Evolutionary conservation across 768 basidiomycete genomes (phyloP).

Genomic region (Phaeolepiota aurea): DNA sequence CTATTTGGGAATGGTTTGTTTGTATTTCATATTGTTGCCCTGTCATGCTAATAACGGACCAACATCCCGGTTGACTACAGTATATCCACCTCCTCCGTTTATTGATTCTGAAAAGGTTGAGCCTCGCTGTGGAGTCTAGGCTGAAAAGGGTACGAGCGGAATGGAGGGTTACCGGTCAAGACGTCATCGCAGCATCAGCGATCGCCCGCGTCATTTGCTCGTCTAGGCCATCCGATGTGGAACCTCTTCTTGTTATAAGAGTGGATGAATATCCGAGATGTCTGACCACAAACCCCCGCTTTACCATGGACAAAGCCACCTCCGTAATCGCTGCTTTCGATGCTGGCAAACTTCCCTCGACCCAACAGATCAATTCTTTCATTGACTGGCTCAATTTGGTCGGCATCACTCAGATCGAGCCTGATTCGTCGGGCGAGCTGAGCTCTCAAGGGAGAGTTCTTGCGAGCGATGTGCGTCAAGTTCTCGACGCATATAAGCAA

Average conservation of each 20-base stretch:
- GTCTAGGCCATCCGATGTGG: not conserved
- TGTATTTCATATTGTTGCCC: no score
- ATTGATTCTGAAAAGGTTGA: no score
- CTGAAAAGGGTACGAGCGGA: no score
- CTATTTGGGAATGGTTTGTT: no score
- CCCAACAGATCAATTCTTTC: constrained; percentile 43
- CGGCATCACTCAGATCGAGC: constrained; percentile 37
- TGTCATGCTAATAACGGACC: no score
- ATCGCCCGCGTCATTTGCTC: not conserved
- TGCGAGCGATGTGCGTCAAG: constrained; percentile 36
- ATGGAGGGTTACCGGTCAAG: no score
- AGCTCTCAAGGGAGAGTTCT: constrained; percentile 48
- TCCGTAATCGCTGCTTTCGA: constrained; percentile 60
- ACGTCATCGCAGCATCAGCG: not conserved
- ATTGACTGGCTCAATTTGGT: constrained; percentile 49
- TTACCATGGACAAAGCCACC: constrained; percentile 52
- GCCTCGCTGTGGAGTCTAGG: no score
- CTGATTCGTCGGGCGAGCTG: constrained; percentile 30
- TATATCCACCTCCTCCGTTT: no score
- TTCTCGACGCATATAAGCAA: constrained; percentile 51
- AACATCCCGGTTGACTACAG: no score
- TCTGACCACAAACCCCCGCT: not conserved
- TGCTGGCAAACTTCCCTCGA: constrained; percentile 63
- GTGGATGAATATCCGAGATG: not conserved
- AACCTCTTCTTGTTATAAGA: not conserved